These are phyloP conservation scores for Dryas alaskensis DNA, from an alignment of 306 rosid genomes.

Conservation along the genomic window DNA sequence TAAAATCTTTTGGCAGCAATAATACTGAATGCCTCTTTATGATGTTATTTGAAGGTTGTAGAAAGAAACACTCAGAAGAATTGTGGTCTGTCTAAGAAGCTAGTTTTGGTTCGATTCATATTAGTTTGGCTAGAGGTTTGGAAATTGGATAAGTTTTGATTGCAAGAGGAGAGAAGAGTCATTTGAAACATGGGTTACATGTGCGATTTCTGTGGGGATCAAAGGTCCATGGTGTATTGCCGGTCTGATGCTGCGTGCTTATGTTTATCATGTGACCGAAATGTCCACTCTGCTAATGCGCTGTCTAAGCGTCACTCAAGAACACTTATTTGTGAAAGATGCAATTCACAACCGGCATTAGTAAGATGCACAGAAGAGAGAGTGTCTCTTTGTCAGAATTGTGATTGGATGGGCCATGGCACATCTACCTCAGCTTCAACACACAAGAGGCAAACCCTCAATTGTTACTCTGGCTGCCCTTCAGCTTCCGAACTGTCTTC, in stretches of 20 bases:
- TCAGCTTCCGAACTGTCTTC: constrained; percentile 86
- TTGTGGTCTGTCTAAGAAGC: constrained; percentile 24
- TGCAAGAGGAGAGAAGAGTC: constrained; percentile 21
- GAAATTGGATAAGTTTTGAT: constrained; percentile 30
- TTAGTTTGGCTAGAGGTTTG: constrained; percentile 20
- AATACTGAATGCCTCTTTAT: constrained; percentile 27
- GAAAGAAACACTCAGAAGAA: constrained; percentile 19
- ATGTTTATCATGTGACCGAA: constrained; percentile 91
- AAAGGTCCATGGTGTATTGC: constrained; percentile 89
- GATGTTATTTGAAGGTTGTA: constrained; percentile 27
- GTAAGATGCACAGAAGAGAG: constrained; percentile 83
- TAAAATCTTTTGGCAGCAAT: constrained; percentile 21
- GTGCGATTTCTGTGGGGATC: constrained; percentile 85
- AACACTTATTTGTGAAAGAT: constrained; percentile 81
- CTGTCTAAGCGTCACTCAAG: constrained; percentile 88
- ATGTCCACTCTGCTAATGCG: constrained; percentile 94
- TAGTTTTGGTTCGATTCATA: constrained; percentile 24
- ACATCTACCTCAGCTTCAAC: constrained; percentile 53
- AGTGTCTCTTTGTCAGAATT: constrained; percentile 85
- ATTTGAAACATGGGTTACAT: constrained; percentile 70
- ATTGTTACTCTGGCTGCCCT: constrained; percentile 88
- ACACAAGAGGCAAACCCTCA: constrained; percentile 75
- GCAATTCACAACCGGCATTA: constrained; percentile 73
- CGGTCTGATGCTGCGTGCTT: constrained; percentile 91
- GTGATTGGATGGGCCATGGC: constrained; percentile 86